phyloP scores from a whole-genome alignment of 164 flowering plant genomes.

The Nymphaea colorata region DNA sequence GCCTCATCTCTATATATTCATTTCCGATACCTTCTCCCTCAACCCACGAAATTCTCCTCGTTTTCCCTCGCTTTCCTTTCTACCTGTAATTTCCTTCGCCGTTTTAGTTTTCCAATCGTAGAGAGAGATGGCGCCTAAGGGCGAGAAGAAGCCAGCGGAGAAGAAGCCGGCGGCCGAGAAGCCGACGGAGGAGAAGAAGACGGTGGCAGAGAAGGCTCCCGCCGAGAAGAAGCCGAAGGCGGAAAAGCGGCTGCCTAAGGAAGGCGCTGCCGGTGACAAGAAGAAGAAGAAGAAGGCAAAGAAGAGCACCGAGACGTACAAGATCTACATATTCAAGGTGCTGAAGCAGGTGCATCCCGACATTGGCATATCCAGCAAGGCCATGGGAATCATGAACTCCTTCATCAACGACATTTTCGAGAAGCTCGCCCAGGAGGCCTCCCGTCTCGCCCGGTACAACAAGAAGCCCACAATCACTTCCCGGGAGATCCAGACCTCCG shows the following conservation, averaged over 20 bases:
- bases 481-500: slow-evolving; percentile 7
- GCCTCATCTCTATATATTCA: too few species aligned
- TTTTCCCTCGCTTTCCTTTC: too few species aligned
- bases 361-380: slow-evolving; percentile 5
- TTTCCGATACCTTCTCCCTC: too few species aligned
- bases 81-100: too few species aligned
- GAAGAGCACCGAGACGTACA: slow-evolving; percentile 8
- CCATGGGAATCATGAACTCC: slow-evolving; percentile 10
- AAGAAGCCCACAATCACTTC: slow-evolving; percentile 8
- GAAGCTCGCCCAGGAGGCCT: slow-evolving; percentile 9
- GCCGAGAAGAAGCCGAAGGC: slow-evolving; percentile 11
- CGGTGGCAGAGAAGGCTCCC: slow-evolving; percentile 7
- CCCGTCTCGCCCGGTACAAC: slow-evolving; percentile 6
- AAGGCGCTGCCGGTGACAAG: slow-evolving; percentile 8
- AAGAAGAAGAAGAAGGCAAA: slow-evolving; percentile 8
- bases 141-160: slow-evolving; percentile 4
- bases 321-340: slow-evolving; percentile 12
- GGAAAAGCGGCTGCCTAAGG: slow-evolving; percentile 13
- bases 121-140: not conserved
- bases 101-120: not conserved
- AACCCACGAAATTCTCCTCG: too few species aligned
- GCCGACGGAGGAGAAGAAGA: not conserved
- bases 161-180: not conserved
- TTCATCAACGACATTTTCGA: slow-evolving; percentile 9
- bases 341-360: slow-evolving; percentile 9